Conservation (phyloP, 768 basidiomycete species). For the Lentinula boryana region DNA sequence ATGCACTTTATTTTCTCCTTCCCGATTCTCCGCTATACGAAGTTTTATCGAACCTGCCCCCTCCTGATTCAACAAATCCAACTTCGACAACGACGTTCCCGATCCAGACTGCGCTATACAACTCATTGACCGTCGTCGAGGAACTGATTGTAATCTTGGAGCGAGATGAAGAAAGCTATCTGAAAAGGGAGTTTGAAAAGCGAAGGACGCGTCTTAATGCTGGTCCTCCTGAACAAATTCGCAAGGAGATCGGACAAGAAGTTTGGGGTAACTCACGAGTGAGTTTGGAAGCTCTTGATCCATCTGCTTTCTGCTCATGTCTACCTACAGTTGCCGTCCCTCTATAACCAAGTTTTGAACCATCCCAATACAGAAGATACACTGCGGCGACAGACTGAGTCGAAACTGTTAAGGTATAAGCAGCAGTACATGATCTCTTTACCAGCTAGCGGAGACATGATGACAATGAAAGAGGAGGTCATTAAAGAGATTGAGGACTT, state of each 20-base stretch:
- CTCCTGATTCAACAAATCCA: constrained; percentile 74
- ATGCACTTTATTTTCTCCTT: constrained; percentile 63
- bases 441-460: constrained; percentile 31
- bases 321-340: constrained; percentile 50
- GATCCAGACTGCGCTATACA: constrained; percentile 58
- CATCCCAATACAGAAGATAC: constrained; percentile 78
- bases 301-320: constrained; percentile 8
- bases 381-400: constrained; percentile 71
- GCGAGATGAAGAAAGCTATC: constrained; percentile 47
- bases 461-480: constrained; percentile 37
- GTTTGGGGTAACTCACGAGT: constrained; percentile 60
- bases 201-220: constrained; percentile 75
- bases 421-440: constrained; percentile 57
- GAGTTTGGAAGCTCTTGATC: constrained; percentile 7
- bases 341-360: constrained; percentile 77
- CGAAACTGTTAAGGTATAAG: constrained; percentile 65
- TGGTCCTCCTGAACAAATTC: constrained; percentile 49
- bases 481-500: constrained; percentile 66
- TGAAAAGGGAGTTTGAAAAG: constrained; percentile 68
- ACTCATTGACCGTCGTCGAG: constrained; percentile 65
- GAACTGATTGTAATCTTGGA: constrained; percentile 67
- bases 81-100: constrained; percentile 49
- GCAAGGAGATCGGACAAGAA: constrained; percentile 62
- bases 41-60: constrained; percentile 60
- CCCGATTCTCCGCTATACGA: constrained; percentile 64